Percentiles rank a stretch among this genome's conserved stretches.
phyloP scores from a whole-genome alignment of 371 early-diverging fungal species.

The Neoconidiobolus thromboides region DNA sequence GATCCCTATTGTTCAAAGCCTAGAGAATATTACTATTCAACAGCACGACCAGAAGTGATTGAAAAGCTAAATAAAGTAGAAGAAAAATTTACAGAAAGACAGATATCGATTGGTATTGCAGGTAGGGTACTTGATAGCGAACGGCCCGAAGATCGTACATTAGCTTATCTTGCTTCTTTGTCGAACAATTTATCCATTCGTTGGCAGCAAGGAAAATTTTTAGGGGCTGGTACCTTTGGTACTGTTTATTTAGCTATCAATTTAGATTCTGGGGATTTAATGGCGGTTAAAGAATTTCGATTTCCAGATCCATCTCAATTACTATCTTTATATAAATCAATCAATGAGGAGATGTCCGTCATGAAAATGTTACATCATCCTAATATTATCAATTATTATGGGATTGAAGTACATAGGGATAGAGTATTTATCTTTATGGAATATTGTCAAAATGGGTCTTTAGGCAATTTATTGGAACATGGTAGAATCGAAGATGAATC shows the following conservation, averaged over 20 bases:
- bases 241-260: conserved; percentile 70
- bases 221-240: conserved; percentile 76
- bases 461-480: conserved; percentile 56
- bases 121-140: conserved; percentile 64
- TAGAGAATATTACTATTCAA: too few relatives aligned
- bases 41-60: neutral
- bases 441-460: conserved; percentile 67
- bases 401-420: conserved; percentile 81
- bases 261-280: conserved; percentile 64
- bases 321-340: conserved; percentile 42
- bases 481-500: conserved; percentile 58
- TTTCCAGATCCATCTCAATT: conserved; percentile 56
- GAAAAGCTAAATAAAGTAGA: conserved; percentile 28
- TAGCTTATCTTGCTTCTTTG: conserved; percentile 54
- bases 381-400: conserved; percentile 79
- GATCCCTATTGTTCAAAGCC: too few relatives aligned
- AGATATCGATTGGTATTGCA: conserved; percentile 31
- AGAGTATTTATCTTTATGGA: conserved; percentile 89
- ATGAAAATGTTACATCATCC: conserved; percentile 74
- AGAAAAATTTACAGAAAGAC: conserved; percentile 20
- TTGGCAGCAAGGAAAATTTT: conserved; percentile 71
- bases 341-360: conserved; percentile 77
- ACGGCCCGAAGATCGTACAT: conserved; percentile 53
- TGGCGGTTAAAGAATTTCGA: conserved; percentile 84
- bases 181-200: conserved; percentile 53